Evolutionary conservation across 768 basidiomycete genomes (phyloP).

Genomic region (Pleurotus pulmonarius): DNA sequence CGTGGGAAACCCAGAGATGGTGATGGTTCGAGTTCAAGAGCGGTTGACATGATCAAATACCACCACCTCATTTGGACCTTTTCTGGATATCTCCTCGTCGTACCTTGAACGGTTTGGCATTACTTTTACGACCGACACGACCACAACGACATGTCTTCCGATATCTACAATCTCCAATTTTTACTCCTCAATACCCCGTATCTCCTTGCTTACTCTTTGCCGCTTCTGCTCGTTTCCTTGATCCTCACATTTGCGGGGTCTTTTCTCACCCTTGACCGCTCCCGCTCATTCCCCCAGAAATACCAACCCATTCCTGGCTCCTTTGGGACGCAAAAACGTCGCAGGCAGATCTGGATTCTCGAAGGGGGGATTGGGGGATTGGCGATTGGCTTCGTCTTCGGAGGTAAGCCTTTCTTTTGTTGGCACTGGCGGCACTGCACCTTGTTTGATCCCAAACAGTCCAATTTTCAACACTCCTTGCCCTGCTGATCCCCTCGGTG

Average conservation of each 20-base stretch:
- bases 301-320: constrained; percentile 29
- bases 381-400: constrained; percentile 54
- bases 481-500: constrained; percentile 51
- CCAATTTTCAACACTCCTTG: constrained; percentile 56
- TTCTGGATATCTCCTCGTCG: too few relatives aligned
- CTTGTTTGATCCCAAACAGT: constrained; percentile 29
- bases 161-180: too few relatives aligned
- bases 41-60: too few relatives aligned
- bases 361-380: constrained; percentile 67
- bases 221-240: constrained; percentile 56
- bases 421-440: neutral
- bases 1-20: too few relatives aligned
- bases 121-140: too few relatives aligned
- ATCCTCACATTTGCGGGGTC: constrained; percentile 63
- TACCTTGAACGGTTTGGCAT: too few relatives aligned
- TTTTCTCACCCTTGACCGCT: constrained; percentile 68
- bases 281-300: constrained; percentile 53
- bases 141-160: too few relatives aligned
- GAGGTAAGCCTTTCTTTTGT: constrained; percentile 36
- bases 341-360: constrained; percentile 34
- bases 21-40: constrained; percentile 16
- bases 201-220: constrained; percentile 53
- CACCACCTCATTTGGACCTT: too few relatives aligned
- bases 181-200: constrained; percentile 37
- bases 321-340: constrained; percentile 12